Percentiles rank a stretch among this genome's conserved stretches.
Evolutionary conservation across 2,329 filamentous ascomycete species (phyloP).

Genomic region (Dissoconium aciculare): DNA sequence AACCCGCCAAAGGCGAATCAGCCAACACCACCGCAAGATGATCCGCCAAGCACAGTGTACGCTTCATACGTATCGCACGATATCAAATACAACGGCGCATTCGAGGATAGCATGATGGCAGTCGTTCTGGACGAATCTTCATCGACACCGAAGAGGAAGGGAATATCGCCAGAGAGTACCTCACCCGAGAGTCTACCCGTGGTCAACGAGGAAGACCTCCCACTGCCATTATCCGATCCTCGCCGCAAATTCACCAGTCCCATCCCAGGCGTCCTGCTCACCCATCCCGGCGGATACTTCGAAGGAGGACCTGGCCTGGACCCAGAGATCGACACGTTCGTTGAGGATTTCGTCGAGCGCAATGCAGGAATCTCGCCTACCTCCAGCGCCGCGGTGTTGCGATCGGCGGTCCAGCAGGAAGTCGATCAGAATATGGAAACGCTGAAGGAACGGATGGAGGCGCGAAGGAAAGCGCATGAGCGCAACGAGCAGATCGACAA

Average conservation of each 20-base stretch:
- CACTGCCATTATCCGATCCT: conserved; percentile 29
- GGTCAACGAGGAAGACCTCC: conserved; percentile 24
- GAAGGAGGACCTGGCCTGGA: conserved; percentile 33
- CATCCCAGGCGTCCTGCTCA: conserved; percentile 32
- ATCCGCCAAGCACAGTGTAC: conserved; percentile 11
- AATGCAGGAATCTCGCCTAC: conserved; percentile 22
- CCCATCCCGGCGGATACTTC: conserved; percentile 32
- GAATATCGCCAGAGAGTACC: conserved; percentile 18
- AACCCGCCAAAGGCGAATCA: neutral
- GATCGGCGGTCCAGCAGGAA: conserved; percentile 20
- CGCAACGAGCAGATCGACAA: conserved; percentile 30
- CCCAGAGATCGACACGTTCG: conserved; percentile 25
- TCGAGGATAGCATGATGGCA: conserved; percentile 31
- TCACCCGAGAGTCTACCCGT: conserved; percentile 15
- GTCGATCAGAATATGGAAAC: conserved; percentile 18
- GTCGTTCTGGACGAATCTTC: conserved; percentile 23
- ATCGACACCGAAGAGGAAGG: conserved; percentile 13
- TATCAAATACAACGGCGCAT: conserved; percentile 30
- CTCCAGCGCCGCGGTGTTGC: conserved; percentile 18
- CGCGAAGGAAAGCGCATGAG: conserved; percentile 26
- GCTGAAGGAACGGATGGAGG: conserved; percentile 21
- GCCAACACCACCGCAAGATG: conserved; percentile 14
- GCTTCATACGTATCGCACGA: conserved; percentile 31
- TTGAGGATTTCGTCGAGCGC: conserved; percentile 27
- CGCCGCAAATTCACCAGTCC: conserved; percentile 29